These are phyloP conservation scores for Colletotrichum camelliae DNA, from an alignment of 2,329 filamentous ascomycete genomes.

Conservation along the genomic window DNA sequence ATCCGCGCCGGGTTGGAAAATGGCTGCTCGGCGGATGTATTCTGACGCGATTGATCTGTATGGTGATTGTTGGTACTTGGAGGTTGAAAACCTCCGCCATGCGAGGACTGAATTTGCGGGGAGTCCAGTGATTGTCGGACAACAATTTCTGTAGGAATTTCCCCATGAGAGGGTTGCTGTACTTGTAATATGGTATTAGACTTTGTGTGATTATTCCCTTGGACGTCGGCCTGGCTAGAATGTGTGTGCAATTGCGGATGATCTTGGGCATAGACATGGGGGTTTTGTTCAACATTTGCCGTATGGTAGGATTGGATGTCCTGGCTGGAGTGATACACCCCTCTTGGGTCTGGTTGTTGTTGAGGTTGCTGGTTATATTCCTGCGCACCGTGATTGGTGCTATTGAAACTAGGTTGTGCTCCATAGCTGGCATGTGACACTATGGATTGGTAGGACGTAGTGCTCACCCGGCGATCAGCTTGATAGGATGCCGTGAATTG, in stretches of 20 bases:
- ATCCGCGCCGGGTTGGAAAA: neutral
- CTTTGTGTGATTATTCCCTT: neutral
- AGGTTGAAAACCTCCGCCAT: neutral
- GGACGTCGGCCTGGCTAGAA: neutral
- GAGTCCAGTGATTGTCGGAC: neutral
- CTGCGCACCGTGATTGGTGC: neutral
- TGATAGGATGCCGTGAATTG: neutral
- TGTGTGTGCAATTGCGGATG: neutral
- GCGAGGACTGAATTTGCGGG: neutral
- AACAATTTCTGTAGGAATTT: neutral
- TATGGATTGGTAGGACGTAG: slow-evolving; percentile 8
- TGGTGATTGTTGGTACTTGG: neutral
- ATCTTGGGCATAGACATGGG: neutral
- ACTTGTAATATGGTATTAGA: neutral
- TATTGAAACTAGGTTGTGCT: neutral
- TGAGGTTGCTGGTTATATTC: neutral
- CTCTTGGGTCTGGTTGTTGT: neutral
- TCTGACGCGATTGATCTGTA: neutral
- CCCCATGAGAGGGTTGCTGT: neutral
- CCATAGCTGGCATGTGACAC: neutral
- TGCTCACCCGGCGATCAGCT: slow-evolving; percentile 4
- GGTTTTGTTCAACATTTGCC: neutral
- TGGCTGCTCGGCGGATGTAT: neutral
- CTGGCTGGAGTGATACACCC: neutral
- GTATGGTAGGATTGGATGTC: neutral